Evolutionary conservation across 306 rosid genomes (phyloP), one percentile per base, ranked within the genome.

Genomic region (Medicago lupulina): DNA sequence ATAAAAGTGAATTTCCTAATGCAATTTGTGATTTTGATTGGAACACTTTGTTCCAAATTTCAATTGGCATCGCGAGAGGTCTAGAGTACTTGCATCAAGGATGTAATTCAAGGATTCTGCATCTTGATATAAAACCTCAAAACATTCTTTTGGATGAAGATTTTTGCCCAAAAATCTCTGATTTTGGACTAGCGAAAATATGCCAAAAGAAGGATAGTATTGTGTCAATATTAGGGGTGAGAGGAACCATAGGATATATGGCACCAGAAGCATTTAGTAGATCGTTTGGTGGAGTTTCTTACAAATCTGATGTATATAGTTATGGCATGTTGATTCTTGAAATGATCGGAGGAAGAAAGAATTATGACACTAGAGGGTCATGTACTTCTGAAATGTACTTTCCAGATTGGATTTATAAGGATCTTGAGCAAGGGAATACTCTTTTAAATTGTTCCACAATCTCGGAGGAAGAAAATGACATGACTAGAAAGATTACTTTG

Each of bases 1-100:
- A 61, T 3, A 55, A 18, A 34, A 62, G 2, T 0, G 78, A 38
- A 34, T 70, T 78, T 74, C 14, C 61, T 2, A 5, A 11, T 25
- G 44, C 69, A 7, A 47, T 51, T 51, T 67, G 57, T 51, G 4
- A 16, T 51, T 51, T 51, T 3, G 60, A 54, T 54, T 18, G 60
- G 60, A 54, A 8, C 25, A 67, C 14, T 7, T 13, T 81, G 14
- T 74, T 40, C 10, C 34, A 74, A 49, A 78, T 83, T 61, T 57
- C 55, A 49, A 15, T 60, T 60, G 66, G 66, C 18, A 60, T 60
- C 11, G 66, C 87, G 2, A 44, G 83, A 14, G 87, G 85, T 23
- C 51, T 86, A 12, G 87, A 86, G 4, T 86, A 86, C 73, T 68
- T 86, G 21, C 88, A 66, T 19, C 71, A 66, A 18, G 71, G 71